phyloP scores from a whole-genome alignment of 352 stramenopile genomes.

The Phytopythium litorale region DNA sequence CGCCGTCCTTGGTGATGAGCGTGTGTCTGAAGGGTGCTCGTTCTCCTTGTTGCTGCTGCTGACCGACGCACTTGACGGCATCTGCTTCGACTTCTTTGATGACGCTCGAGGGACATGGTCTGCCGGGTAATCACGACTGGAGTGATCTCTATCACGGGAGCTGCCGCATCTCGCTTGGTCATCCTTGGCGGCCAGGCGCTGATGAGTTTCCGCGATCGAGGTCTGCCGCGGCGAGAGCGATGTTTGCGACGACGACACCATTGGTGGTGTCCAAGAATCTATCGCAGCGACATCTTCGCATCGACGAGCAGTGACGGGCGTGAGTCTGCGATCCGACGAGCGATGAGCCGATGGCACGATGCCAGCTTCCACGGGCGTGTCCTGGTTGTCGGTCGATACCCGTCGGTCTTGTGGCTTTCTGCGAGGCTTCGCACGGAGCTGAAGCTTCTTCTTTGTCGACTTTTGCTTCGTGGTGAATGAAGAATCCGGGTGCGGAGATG shows the following conservation, averaged over 20 bases:
- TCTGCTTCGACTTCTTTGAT: background rate
- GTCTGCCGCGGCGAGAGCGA: background rate
- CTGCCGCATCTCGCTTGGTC: background rate
- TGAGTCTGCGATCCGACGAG: background rate
- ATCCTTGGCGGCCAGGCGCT: background rate
- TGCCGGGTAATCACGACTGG: background rate
- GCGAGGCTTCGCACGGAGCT: constrained; percentile 10
- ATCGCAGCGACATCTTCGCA: background rate
- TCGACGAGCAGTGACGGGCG: background rate
- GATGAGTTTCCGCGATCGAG: background rate
- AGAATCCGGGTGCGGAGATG: background rate
- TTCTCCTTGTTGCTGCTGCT: background rate
- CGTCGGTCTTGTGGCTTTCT: background rate
- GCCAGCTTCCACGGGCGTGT: background rate
- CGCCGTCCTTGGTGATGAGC: background rate
- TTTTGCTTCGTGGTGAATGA: background rate
- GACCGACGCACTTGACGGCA: background rate
- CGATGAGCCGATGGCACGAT: background rate
- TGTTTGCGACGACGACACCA: background rate
- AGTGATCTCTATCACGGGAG: background rate
- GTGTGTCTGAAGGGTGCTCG: background rate
- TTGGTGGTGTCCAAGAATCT: background rate
- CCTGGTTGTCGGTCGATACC: background rate
- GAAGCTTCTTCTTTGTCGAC: constrained; percentile 6
- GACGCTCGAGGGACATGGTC: background rate